Evolutionary conservation across 1,284 basidiomycete species (phyloP), one percentile per base, ranked within the genome.

Genomic region (Marasmius sp.): DNA sequence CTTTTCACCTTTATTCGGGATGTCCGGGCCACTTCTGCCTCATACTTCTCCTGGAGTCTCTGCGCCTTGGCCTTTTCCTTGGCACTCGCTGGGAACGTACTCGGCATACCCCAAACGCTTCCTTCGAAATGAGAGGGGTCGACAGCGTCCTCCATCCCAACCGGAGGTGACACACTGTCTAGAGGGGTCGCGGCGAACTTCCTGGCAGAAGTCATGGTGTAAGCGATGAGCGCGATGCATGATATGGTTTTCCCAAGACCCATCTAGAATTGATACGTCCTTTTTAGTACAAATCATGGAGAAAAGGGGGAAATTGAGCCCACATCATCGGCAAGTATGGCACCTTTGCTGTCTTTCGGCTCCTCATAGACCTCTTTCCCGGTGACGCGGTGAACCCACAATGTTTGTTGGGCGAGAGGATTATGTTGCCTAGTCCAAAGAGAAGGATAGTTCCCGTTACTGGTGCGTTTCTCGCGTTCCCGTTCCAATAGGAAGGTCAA

Each of bases 201-300:
- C 27, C 76, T 79, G 4, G 97, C 93, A 0, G 92, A 85, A 41
- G 74, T 67, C 27, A 93, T 79, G 2, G 97, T 98, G 20, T 91
- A 85, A 3, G 95, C 95, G 59, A 99, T 92, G 57, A 99, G 83
- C 4, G 97, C 92, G 43, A 98, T 90, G 62, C 90, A 91, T 36
- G 95, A 94, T 59, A 99, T 95, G 0, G 97, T 99, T 78, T 99
- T 99, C 34, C 97, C 97, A 12, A 99, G 85, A 68, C 97, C 97
- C 96, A 98, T 97, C 93, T 95, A 72, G 56, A 65, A 45, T 56
- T 34, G 27, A 27, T 27, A 27, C 27, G 27, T 27, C 48, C 55
- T 66, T 59, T 67, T 53, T 41, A 67, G 59, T 62, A 62, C 61
- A 47, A 8, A 16, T n/a, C 8, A 8, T n/a, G 45, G 51, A 54